A percentile compares a stretch with the other conserved stretches of the same genome.
Evolutionary conservation across 495 filamentous ascomycete species (phyloP).

Genomic region (Lasiosphaeria miniovina): DNA sequence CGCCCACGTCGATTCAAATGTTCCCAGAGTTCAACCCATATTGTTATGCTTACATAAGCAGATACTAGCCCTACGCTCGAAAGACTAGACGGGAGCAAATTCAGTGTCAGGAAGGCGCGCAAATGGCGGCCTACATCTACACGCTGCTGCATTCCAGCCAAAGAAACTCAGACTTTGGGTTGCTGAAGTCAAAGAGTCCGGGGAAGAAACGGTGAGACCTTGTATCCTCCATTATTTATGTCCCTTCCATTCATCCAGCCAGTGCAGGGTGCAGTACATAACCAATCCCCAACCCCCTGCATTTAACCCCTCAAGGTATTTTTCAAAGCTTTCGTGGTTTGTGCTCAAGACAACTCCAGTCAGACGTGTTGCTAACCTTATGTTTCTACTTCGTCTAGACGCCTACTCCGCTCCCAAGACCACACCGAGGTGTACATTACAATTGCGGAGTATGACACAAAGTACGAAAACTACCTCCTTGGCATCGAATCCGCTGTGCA

Average conservation of each 20-base stretch:
- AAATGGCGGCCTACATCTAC: constrained; percentile 1
- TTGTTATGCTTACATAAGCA: no score
- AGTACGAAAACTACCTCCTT: neutral
- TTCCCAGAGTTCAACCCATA: no score
- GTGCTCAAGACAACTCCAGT: no score
- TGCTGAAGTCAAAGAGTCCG: neutral
- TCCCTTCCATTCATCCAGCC: no score
- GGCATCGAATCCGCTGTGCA: neutral
- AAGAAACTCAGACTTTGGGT: neutral
- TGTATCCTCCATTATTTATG: no score
- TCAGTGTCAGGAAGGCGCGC: neutral
- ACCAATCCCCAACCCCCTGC: no score
- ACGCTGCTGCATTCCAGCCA: neutral
- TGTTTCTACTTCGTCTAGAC: neutral
- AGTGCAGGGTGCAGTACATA: no score
- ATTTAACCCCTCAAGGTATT: no score
- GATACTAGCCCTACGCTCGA: neutral
- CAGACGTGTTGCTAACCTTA: no score
- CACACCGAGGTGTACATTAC: neutral
- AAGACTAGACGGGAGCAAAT: neutral
- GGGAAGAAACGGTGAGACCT: neutral
- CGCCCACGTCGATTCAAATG: no score
- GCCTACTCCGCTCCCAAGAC: neutral
- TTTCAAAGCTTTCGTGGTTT: no score
- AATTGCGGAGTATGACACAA: neutral